A percentile compares a stretch with the other conserved stretches of the same genome.
Evolutionary conservation across 164 flowering plant genomes (phyloP).

Genomic region (Warburgia ugandensis): DNA sequence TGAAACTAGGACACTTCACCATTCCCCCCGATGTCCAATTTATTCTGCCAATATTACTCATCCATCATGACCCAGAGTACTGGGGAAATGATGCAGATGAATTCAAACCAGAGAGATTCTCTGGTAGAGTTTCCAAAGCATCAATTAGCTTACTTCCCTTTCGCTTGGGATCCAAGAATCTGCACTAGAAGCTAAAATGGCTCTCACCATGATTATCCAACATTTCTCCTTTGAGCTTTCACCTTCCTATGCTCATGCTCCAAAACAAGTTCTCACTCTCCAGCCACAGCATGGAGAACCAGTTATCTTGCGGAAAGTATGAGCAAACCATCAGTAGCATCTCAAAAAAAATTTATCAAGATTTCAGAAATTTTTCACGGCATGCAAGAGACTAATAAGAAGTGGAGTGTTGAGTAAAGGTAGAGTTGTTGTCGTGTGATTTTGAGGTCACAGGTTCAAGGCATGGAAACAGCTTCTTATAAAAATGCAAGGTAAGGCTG

Average conservation of each 20-base stretch:
- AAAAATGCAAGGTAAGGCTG: no score
- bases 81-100: constrained; percentile 17
- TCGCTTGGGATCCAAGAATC: constrained; percentile 11
- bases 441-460: no score
- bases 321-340: neutral
- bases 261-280: neutral
- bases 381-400: no score
- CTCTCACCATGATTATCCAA: constrained; percentile 12
- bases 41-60: constrained; percentile 3
- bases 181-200: constrained; percentile 15
- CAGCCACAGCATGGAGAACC: constrained; percentile 14
- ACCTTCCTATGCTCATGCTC: constrained; percentile 13
- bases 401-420: no score
- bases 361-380: no score
- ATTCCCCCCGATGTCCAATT: constrained; percentile 9
- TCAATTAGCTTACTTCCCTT: constrained; percentile 10
- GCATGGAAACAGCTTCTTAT: no score
- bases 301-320: constrained; percentile 5
- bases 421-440: no score
- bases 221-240: constrained; percentile 11
- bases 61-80: constrained; percentile 10
- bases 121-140: constrained; percentile 12
- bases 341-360: no score
- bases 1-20: constrained; percentile 6
- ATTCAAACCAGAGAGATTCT: constrained; percentile 13